These are phyloP conservation scores for Chimonanthus praecox DNA, from an alignment of 164 flowering plant genomes.

Conservation along the genomic window DNA sequence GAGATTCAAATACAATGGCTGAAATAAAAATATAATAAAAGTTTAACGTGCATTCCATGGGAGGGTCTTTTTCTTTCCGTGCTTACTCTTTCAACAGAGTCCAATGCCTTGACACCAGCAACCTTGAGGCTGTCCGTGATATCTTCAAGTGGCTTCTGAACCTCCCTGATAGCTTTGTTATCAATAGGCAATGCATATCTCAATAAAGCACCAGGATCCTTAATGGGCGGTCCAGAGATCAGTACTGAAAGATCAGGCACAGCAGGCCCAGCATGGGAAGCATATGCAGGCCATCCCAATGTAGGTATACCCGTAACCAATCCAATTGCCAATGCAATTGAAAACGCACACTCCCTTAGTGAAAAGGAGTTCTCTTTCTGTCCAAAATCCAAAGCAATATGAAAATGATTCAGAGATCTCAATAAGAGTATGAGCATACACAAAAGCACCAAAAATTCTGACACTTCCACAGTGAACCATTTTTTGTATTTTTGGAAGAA, in stretches of 20 bases:
- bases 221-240: constrained; percentile 95
- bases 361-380: constrained; percentile 24
- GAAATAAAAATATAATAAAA: not conserved
- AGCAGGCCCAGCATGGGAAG: constrained; percentile 45
- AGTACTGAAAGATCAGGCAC: constrained; percentile 72
- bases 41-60: not conserved
- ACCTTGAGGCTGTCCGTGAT: constrained; percentile 89
- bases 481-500: no score
- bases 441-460: not conserved
- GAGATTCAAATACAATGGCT: not conserved
- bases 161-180: constrained; percentile 94
- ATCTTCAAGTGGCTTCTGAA: constrained; percentile 95
- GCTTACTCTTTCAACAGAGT: constrained; percentile 88
- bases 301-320: constrained; percentile 49
- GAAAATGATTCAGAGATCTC: not conserved
- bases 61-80: no score
- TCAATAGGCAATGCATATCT: constrained; percentile 87
- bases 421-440: not conserved
- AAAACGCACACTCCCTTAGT: constrained; percentile 63
- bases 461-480: no score
- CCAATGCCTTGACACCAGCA: constrained; percentile 81
- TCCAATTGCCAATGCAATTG: constrained; percentile 71
- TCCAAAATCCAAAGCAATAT: not conserved
- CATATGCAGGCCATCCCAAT: constrained; percentile 31
- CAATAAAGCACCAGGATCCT: constrained; percentile 86